Base-by-base conservation (phyloP, 441 rosid species). In the Populus hybrid region DNA sequence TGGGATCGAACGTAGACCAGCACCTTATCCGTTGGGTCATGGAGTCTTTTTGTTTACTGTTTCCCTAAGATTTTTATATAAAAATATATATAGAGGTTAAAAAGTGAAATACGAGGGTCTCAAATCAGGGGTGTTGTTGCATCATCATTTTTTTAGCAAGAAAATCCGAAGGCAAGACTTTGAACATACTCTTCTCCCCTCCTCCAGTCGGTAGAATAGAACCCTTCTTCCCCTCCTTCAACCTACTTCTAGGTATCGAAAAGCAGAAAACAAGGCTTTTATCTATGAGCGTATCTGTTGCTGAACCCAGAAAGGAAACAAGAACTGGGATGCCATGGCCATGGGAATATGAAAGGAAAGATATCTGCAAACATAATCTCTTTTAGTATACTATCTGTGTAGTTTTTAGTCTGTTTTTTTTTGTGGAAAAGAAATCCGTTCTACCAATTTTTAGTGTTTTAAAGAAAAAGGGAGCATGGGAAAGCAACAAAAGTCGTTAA, bases 11-110 rank as follows among this genome's bases (percentile, higher is more conserved):
- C 76, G 94, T 91, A 93, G 98, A 93, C 96, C 97, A 91, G 95
- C 96, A 92, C 96, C 96, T 91, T 93, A 93, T 94, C 96, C 99
- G 93, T 96, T 94, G 98, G 95, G 98, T 97, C 98, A 93, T 26
- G 71, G 70, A 75, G 77, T 75, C 71, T 2, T 11, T 30, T 5
- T 18, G 21, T 40, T 70, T 32, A 38, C 42, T 36, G 23, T 21
- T 11, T 46, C 73, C 26, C 42, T 2, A 23, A 70, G 10, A 36
- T 8, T n/a, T n/a, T 1, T 24, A 36, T 9, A 70, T 6, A 5
- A 21, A 40, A 70, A 21, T 57, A 70, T 35, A 42, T 10, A 46
- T 4, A 46, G 1, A 14, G 54, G 18, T 46, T 11, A 46, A 11
- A 46, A 46, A 4, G 54, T 14, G 18, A 14, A 46, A 46, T 4